Evolutionary conservation across 2,329 filamentous ascomycete species (phyloP).

Genomic region (Simplicillium sp.): DNA sequence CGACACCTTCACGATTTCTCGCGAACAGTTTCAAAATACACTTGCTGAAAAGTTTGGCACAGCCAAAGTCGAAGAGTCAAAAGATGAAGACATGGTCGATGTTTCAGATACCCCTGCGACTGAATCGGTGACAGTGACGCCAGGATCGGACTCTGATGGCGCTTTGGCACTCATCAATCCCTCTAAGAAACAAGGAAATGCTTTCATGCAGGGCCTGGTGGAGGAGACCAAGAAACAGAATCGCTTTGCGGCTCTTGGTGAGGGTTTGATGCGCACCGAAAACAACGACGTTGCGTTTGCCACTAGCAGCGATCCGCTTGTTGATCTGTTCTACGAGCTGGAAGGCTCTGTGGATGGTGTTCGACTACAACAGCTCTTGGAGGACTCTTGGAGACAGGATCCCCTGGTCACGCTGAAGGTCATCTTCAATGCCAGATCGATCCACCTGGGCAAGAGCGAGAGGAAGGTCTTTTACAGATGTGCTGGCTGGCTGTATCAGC

Average conservation of each 20-base stretch:
- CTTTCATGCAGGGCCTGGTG: too few relatives aligned
- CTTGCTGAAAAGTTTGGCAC: slow-evolving; percentile 15
- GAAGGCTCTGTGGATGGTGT: slow-evolving; percentile 26
- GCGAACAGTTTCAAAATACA: slow-evolving; percentile 22
- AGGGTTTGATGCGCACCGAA: slow-evolving; percentile 24
- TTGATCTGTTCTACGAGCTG: slow-evolving; percentile 47
- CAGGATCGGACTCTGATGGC: too few relatives aligned
- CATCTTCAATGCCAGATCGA: slow-evolving; percentile 52
- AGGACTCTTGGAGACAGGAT: slow-evolving; percentile 39
- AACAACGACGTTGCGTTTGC: slow-evolving; percentile 39
- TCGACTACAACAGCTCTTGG: slow-evolving; percentile 30
- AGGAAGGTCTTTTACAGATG: slow-evolving; percentile 38
- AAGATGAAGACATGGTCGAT: background rate
- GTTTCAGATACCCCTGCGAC: too few relatives aligned
- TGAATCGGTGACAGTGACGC: too few relatives aligned
- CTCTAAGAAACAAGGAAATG: too few relatives aligned
- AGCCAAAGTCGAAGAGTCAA: slow-evolving; percentile 2
- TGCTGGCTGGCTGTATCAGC: slow-evolving; percentile 44
- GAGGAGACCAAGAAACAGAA: too few relatives aligned
- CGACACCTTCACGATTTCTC: slow-evolving; percentile 21
- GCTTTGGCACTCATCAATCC: too few relatives aligned
- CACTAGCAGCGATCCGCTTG: slow-evolving; percentile 33
- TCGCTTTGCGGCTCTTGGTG: too few relatives aligned
- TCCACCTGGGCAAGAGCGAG: slow-evolving; percentile 48
- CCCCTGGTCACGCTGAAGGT: slow-evolving; percentile 42